These are phyloP conservation scores for Nissolia schottii DNA, from an alignment of 306 rosid species.

Conservation along the genomic window DNA sequence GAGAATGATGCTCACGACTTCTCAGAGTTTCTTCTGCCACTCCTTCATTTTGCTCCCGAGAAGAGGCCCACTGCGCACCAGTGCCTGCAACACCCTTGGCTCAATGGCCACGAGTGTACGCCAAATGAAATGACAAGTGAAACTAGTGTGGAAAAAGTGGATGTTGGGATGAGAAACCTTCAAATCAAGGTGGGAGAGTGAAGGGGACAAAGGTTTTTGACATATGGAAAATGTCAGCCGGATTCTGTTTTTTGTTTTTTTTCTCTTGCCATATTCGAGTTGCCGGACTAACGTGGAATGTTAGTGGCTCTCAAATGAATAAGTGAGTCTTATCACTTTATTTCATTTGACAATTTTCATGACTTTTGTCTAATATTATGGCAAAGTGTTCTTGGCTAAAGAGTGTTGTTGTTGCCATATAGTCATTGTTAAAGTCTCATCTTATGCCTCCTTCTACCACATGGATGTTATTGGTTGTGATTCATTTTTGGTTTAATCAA, in stretches of 20 bases:
- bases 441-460: conserved; percentile 26
- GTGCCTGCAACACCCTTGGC: conserved; percentile 87
- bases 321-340: too few relatives aligned
- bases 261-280: too few relatives aligned
- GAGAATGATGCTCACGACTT: conserved; percentile 66
- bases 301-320: too few relatives aligned
- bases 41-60: conserved; percentile 81
- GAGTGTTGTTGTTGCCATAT: too few relatives aligned
- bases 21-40: conserved; percentile 64
- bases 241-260: too few relatives aligned
- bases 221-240: too few relatives aligned
- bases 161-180: conserved; percentile 65
- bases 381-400: too few relatives aligned
- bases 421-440: not conserved
- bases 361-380: too few relatives aligned
- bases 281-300: too few relatives aligned
- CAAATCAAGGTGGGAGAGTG: conserved; percentile 62
- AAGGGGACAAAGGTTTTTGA: conserved; percentile 34
- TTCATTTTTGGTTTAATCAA: conserved; percentile 26
- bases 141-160: conserved; percentile 44
- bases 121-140: conserved; percentile 39
- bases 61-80: conserved; percentile 94
- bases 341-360: too few relatives aligned
- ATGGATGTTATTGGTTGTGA: conserved; percentile 45
- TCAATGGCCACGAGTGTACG: conserved; percentile 28